Evolutionary conservation across 768 basidiomycete genomes (phyloP), one percentile per base, ranked within the genome.

Genomic region (Melanogaster broomeanus): DNA sequence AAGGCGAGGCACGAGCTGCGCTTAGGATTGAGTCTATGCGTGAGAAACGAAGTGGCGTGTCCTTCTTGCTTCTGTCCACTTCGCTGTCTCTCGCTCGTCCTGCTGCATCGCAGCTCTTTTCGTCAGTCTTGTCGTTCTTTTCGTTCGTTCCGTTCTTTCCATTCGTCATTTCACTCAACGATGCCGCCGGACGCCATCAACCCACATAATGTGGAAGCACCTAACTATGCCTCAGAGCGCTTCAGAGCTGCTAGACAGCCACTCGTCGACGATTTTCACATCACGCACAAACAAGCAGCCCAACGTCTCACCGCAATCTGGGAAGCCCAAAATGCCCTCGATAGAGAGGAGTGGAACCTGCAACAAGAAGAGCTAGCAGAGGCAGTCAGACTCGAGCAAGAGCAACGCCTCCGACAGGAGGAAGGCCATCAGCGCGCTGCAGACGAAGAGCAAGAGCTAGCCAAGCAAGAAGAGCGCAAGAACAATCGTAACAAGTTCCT

Each of bases 401-500:
- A 35, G 3, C 3, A 19, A 9, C n/a, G 9, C 4, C 38, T 4
- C 39, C 11, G 22, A 7, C 39, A 19, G 15, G 19, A 22, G 15
- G 39, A 39, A 21, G 38, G 22, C 10, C 4, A n/a, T 2, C 39
- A 40, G 6, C 10, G 19, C 19, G 9, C 12, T 8, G 6, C 4
- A 3, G 19, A 50, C 15, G 27, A 50, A 11, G 42, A 44, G 6
- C 30, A 2, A 13, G 10, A 37, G 34, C 24, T n/a, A 8, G 0
- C n/a, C 0, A 4, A 2, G 6, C 21, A 44, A 9, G 49, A 49
- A 12, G 48, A 54, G 4, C 1, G 13, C 3, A 54, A 54, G 10
- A 54, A 54, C 35, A 34, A 45, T 19, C 10, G 41, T 1, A 37
- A 15, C 24, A 54, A 54, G 6, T 54, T 42, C 25, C 19, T 49